Base-by-base conservation (phyloP, 129 eudicot species). In the Smallanthus sonchifolius region DNA sequence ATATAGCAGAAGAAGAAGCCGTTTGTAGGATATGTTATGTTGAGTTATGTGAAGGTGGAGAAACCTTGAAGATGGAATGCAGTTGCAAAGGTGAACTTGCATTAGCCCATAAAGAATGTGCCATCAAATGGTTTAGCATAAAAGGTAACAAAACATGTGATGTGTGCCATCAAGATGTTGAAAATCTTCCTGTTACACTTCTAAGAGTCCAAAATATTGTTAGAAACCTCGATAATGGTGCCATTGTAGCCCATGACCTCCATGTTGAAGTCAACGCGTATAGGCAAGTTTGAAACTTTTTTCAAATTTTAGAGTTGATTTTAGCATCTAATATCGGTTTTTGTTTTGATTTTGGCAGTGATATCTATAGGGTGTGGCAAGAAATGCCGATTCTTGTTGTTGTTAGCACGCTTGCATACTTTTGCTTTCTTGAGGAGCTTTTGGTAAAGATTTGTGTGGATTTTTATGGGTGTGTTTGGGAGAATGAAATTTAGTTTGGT, bases 41-140 rank as follows among this genome's bases (percentile, higher is more conserved):
- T 10, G 98, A 94, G 77, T 83, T 94, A 67, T 83, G 92, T n/a
- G 97, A 91, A 90, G 98, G 86, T 37, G 92, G 97, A 62, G 98
- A 90, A 76, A 88, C 98, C 16, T 84, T 94, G 9, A 94, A 90
- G 81, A 72, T 94, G 92, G 96, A 94, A 83, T 94, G 98, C 68
- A 94, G 98, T 77, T 94, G 98, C 87, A 94, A 86, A 86, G 98
- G 98, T 39, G 98, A 90, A 85, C 98, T 94, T 76, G 98, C 98
- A 49, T 91, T 94, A 77, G 96, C 98, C 66, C 98, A 94, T 80
- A 66, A 88, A 74, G 98, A 86, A 70, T 94, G 98, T 80, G 97
- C 98, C 0, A 77, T 94, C 28, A 94, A 90, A 80, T 94, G 98
- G 98, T 94, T 94, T 83, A 90, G 89, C 73, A 94, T 94, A 49